These are phyloP conservation scores for Syncephalis fuscata DNA, from an alignment of 371 early-diverging fungal species.

Conservation along the genomic window DNA sequence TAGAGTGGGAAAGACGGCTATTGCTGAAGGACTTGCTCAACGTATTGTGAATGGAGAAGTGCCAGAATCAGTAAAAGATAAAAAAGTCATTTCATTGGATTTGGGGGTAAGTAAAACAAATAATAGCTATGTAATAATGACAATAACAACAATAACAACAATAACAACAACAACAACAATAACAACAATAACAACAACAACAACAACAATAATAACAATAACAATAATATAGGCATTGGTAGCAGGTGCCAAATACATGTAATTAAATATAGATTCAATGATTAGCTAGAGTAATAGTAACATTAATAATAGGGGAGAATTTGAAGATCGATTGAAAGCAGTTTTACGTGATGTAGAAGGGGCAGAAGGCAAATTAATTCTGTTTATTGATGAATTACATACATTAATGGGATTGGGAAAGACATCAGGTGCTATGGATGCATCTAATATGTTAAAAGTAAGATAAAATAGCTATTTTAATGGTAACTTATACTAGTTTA, in stretches of 20 bases:
- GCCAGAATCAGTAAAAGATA: slow-evolving; percentile 53
- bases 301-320: slow-evolving; percentile 45
- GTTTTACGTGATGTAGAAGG: slow-evolving; percentile 57
- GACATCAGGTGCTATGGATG: slow-evolving; percentile 58
- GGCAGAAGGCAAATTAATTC: slow-evolving; percentile 50
- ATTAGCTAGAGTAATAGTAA: not conserved
- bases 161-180: too few species aligned
- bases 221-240: slow-evolving; percentile 44
- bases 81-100: slow-evolving; percentile 60
- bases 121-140: too few species aligned
- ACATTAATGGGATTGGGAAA: slow-evolving; percentile 63
- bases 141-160: too few species aligned
- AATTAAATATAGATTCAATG: slow-evolving; percentile 8
- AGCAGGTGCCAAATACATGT: slow-evolving; percentile 59
- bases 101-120: slow-evolving; percentile 38
- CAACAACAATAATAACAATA: too few species aligned
- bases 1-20: slow-evolving; percentile 43
- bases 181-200: too few species aligned
- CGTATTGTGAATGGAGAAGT: slow-evolving; percentile 66
- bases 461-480: not conserved
- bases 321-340: slow-evolving; percentile 68
- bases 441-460: slow-evolving; percentile 65
- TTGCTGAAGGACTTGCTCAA: slow-evolving; percentile 62
- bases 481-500: slow-evolving; percentile 2
- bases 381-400: slow-evolving; percentile 83